Evolutionary conservation across 2,329 filamentous ascomycete genomes (phyloP), one percentile per base, ranked within the genome.

Genomic region (Tolypocladium endophyticum): DNA sequence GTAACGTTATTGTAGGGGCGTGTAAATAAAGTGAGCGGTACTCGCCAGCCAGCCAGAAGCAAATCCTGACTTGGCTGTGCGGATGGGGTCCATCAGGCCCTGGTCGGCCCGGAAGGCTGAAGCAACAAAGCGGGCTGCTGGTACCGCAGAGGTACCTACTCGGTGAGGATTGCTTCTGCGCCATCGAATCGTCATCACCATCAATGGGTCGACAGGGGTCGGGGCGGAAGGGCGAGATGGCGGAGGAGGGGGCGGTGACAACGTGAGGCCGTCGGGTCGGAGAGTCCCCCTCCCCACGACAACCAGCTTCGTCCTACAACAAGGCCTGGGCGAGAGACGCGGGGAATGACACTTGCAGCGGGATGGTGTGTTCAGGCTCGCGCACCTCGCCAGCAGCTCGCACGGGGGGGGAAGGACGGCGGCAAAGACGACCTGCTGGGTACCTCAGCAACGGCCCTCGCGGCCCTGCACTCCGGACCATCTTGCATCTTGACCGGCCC

Each of bases 221-320:
- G 38, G 55, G 35, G 6, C n/a, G 54, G 25, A 35, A n/a, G 18
- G 50, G 50, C 50, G 20, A 53, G 55, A 39, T 56, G 55, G 23
- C 38, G 36, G 55, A 56, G 54, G 54, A 41, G 55, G 55, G 55
- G 55, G 55, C 55, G 55, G 55, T 56, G 55, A 56, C 55, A n/a
- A n/a, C n/a, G n/a, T n/a, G n/a, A 41, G 55, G 16, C 55, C 39
- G 5, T 23, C 25, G 55, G 38, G 55, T n/a, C 36, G 4, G 33
- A 56, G 55, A 23, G 8, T 28, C 47, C 45, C 47, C 18, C 28
- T 52, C 28, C 6, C 9, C 28, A 25, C 14, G 47, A 33, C 25
- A 1, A 9, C 45, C 45, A 18, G 45, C 25, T 30, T 33, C 28
- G 47, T 52, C 47, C 47, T n/a, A 52, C 47, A 20, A 18, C 45